Base-by-base conservation (phyloP, 345 rosid genomes). In the Ceriops zippeliana region DNA sequence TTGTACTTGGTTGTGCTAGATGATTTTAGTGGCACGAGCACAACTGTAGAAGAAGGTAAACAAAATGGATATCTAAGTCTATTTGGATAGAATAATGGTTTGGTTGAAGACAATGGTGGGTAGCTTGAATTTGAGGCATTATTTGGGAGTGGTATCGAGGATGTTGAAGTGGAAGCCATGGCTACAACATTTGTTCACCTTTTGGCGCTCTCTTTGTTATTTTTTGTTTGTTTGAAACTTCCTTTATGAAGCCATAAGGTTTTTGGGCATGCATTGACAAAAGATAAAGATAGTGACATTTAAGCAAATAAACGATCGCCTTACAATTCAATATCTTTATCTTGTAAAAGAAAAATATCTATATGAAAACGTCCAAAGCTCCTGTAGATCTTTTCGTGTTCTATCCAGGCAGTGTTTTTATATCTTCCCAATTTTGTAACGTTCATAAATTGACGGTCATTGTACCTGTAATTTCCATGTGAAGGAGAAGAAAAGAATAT, bases 91-190 rank as follows among this genome's bases (percentile, higher is more conserved):
- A 54, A 38, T 13, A 13, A 42, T 69, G 70, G 15, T 52, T 49
- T 63, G 62, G 72, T 61, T 22, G 79, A 13, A 35, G 76, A 65
- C 58, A 83, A 28, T 0, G 76, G 22, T 8, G 62, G 62, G 65
- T 78, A 80, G 76, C 74, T 63, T 70, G 86, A 31, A 72, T 52
- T 78, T 60, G 30, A 22, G 15, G 72, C 71, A 31, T 53, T 78
- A 66, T 34, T 73, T 74, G 62, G 75, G 57, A 80, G 27, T 15
- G 77, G 68, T 16, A 65, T 74, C 0, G 79, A 56, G 51, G 75
- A 70, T 28, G 80, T 66, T 6, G 83, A 67, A 60, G 79, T 38
- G 24, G 77, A 66, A 77, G 85, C 77, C 83, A 79, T 78, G 24
- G 66, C 49, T 66, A 56, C 49, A 42, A 42, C 15, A 13, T n/a